Evolutionary conservation across 495 filamentous ascomycete genomes (phyloP), one percentile per base, ranked within the genome.

Genomic region (Aspergillus egyptiacus): DNA sequence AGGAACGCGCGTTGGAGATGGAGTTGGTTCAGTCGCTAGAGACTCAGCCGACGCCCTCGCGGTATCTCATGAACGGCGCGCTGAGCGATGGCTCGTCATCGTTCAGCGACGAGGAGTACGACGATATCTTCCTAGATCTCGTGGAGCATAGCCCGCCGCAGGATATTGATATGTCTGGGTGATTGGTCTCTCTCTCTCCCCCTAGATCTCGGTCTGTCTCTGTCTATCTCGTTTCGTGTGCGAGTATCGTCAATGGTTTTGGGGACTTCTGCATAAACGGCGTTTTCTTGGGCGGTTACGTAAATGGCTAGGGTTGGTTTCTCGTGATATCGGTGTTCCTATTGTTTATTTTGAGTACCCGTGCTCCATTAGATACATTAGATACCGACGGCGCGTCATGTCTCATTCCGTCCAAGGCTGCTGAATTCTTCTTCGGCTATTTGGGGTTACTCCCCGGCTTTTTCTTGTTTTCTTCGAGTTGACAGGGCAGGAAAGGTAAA

Each of bases 41-140:
- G 14, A 42, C 58, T 8, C 15, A 27, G n/a, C n/a, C 28, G n/a
- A 11, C 53, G 19, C 15, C 34, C 46, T 45, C 59, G 46, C 23
- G 15, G 17, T 33, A 36, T 36, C 19, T 3, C 8, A 30, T 48
- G 19, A 18, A 39, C 24, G 9, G 15, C 30, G n/a, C 1, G 27
- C 5, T 15, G 7, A 37, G 19, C 32, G 43, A 51, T 51, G 27
- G 23, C 31, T 51, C 19, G 36, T 56, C 53, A 4, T 62, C 56
- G 13, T 77, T 73, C 32, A 78, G 79, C 33, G 76, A 84, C 50
- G 78, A 77, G 15, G 75, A 80, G 33, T 78, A 78, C 56, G 75
- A 78, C 51, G 66, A 67, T 57, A 64, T 80, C 22, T 78, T 77
- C 46, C 71, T 67, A 59, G 59, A 64, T 23, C 30, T 74, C 39